phyloP scores from a whole-genome alignment of 805 yeast genomes.

The Komagataella mondaviorum region DNA sequence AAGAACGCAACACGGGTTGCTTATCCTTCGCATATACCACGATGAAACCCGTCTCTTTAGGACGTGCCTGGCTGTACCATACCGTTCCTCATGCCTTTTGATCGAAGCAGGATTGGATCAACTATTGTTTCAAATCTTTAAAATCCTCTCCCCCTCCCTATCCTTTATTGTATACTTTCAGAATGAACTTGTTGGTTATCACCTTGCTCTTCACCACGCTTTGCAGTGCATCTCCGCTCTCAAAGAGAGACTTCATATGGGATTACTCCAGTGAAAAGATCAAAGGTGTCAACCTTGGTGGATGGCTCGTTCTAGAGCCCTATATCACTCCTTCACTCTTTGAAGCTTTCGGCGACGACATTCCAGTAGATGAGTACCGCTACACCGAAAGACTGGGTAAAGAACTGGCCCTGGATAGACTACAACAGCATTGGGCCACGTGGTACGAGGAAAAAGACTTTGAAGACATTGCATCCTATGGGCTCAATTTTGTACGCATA shows the following conservation, averaged over 20 bases:
- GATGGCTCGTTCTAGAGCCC: constrained; percentile 65
- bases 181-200: not conserved
- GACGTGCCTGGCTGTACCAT: not conserved
- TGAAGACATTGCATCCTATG: constrained; percentile 30
- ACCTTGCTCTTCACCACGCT: not conserved
- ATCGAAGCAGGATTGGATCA: not conserved
- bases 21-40: not conserved
- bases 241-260: not conserved
- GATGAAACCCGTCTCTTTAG: not conserved
- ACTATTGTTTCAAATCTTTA: not conserved
- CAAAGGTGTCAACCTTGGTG: constrained; percentile 46
- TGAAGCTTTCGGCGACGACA: constrained; percentile 22
- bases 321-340: constrained; percentile 56
- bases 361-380: constrained; percentile 51
- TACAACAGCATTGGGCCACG: constrained; percentile 40
- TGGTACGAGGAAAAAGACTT: constrained; percentile 52
- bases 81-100: not conserved
- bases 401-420: constrained; percentile 24
- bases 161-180: not conserved
- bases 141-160: not conserved
- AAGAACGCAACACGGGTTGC: not conserved
- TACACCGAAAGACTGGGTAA: constrained; percentile 35
- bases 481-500: constrained; percentile 59
- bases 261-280: constrained; percentile 14
- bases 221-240: not conserved